Evolutionary conservation across 2,329 filamentous ascomycete genomes (phyloP).

Genomic region (Sclerotinia glacialis): DNA sequence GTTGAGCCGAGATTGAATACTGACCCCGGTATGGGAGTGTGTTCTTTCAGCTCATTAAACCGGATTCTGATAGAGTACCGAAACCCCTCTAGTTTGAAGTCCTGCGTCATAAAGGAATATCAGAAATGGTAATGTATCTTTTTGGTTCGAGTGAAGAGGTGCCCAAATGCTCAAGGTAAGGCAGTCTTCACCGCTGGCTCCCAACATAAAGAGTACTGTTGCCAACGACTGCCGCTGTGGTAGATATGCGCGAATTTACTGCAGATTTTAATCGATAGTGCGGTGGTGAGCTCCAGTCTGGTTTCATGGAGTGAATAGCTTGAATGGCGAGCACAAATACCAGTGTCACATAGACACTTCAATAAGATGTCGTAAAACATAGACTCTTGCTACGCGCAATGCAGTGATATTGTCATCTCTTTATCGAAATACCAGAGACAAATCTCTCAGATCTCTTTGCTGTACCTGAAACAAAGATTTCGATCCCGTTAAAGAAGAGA

Average conservation of each 20-base stretch:
- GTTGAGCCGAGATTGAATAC: conserved; percentile 39
- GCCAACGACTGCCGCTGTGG: background rate
- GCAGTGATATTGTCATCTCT: background rate
- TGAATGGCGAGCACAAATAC: too few relatives aligned
- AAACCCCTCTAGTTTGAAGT: conserved; percentile 22
- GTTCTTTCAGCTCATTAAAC: conserved; percentile 23
- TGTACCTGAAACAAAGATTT: background rate
- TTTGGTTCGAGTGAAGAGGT: conserved; percentile 23
- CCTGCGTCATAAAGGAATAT: conserved; percentile 31
- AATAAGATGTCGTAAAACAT: too few relatives aligned
- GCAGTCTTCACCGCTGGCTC: conserved; percentile 31
- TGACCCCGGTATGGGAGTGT: conserved; percentile 35
- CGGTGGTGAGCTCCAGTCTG: background rate
- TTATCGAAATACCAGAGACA: background rate
- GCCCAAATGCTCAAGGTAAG: conserved; percentile 34
- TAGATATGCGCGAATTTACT: background rate
- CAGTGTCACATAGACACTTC: too few relatives aligned
- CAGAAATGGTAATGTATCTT: conserved; percentile 47
- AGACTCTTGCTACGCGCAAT: background rate
- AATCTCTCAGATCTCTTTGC: background rate
- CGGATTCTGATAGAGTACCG: conserved; percentile 21
- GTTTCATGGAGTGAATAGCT: background rate
- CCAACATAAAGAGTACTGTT: conserved; percentile 20
- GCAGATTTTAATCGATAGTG: background rate
- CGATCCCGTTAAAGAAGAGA: background rate